Evolutionary conservation across 805 yeast genomes (phyloP), one percentile per base, ranked within the genome.

Genomic region (Wickerhamomyces hampshirensis): DNA sequence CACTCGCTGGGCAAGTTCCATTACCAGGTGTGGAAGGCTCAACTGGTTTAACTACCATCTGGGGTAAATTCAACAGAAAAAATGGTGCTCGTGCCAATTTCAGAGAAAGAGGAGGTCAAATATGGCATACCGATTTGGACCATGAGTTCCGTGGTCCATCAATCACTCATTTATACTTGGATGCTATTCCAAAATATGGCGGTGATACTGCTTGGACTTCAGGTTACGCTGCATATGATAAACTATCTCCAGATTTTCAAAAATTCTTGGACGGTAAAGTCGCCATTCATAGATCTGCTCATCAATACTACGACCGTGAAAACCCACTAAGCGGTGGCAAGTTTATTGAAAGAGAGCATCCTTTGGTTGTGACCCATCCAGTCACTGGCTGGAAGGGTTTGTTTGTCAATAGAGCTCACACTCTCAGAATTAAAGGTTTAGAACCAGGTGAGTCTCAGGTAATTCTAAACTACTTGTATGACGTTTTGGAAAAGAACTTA

Each of bases 301-400:
- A 68, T 44, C 43, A 42, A 6, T 68, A 62, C 43, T 44, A 59
- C 28, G 65, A 66, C 37, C 58, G 71, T 30, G 52, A 62, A 28
- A 61, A 68, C 31, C 74, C 73, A 9, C 57, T 71, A 27, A 52
- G 54, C 33, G 76, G 75, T 26, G 68, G 69, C n/a, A 62, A 60
- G 38, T 60, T 60, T 37, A 58, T 73, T 38, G 76, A 68, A 46
- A 65, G 76, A 50, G 73, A 64, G 35, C 82, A 76, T 53, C 80
- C 80, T 2, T 44, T 77, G 15, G 65, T 77, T 26, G 66, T 79
- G 55, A 75, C 80, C 24, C 76, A 77, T 46, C 82, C 83, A 6
- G 77, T 68, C 12, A 77, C 82, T 29, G 80, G 80, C 18, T 71
- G 77, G 79, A 77, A 76, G 56, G 59, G 75, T 2, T 55, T 75